Conservation (phyloP, 1,139 yeast species). For the Arxiozyma bovina region DNA sequence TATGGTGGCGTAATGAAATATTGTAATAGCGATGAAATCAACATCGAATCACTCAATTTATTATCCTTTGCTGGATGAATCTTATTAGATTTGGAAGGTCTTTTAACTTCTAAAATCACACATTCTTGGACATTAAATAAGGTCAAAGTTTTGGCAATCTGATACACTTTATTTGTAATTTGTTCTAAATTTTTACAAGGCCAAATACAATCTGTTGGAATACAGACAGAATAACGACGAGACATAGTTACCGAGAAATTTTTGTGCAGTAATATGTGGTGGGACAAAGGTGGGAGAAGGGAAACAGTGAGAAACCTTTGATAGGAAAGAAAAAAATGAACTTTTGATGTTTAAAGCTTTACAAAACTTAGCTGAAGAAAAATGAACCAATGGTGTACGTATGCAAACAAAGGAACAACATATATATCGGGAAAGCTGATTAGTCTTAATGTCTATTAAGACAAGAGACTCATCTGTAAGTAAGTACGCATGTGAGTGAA, state of each 20-base stretch:
- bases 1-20: conserved; percentile 84
- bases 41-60: conserved; percentile 36
- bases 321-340: too few species aligned
- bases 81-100: background rate
- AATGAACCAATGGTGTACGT: too few species aligned
- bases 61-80: background rate
- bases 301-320: background rate
- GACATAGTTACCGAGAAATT: background rate
- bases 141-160: conserved; percentile 68
- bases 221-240: conserved; percentile 42
- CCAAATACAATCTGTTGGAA: conserved; percentile 54
- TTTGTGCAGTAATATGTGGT: background rate
- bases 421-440: too few species aligned
- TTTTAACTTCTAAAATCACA: conserved; percentile 41
- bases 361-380: too few species aligned
- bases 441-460: too few species aligned
- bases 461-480: too few species aligned
- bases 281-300: background rate
- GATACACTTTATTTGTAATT: conserved; percentile 63
- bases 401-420: too few species aligned
- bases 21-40: conserved; percentile 66
- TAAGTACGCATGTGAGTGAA: too few species aligned
- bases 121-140: conserved; percentile 64
- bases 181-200: conserved; percentile 64
- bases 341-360: too few species aligned